A percentile compares a stretch with the other conserved stretches of the same genome.
Conservation (phyloP, 768 basidiomycete genomes). For the Suillus tomentosus region DNA sequence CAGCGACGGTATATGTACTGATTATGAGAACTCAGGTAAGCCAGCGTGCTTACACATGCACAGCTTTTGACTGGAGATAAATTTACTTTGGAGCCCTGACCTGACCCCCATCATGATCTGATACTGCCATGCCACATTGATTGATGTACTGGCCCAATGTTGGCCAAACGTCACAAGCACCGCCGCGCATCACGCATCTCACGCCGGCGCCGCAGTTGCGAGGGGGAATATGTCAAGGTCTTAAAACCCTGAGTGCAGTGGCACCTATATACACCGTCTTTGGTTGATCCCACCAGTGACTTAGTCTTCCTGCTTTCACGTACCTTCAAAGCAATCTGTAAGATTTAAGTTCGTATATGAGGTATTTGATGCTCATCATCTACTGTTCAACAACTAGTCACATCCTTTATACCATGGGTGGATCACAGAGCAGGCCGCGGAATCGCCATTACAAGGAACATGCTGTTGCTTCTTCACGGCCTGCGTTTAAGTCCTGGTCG, state of each 20-base stretch:
- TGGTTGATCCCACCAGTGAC: too few relatives aligned
- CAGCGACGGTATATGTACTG: too few relatives aligned
- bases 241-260: background rate
- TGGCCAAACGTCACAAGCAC: background rate
- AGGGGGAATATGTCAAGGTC: background rate
- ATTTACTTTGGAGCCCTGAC: background rate
- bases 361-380: background rate
- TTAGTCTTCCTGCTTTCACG: background rate
- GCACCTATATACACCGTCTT: background rate
- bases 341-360: background rate
- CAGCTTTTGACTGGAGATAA: background rate
- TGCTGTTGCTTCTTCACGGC: conserved; percentile 1
- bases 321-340: background rate
- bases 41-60: too few relatives aligned
- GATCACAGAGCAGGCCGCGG: conserved; percentile 17
- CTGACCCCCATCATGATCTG: background rate
- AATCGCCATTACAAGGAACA: background rate
- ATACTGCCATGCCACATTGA: background rate
- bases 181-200: background rate
- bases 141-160: background rate
- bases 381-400: background rate
- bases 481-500: conserved; percentile 3
- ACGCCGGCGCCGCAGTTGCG: background rate
- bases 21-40: too few relatives aligned
- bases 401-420: conserved; percentile 15